Evolutionary conservation across 2,329 filamentous ascomycete genomes (phyloP), one percentile per base, ranked within the genome.

Genomic region (Aureobasidium lini): DNA sequence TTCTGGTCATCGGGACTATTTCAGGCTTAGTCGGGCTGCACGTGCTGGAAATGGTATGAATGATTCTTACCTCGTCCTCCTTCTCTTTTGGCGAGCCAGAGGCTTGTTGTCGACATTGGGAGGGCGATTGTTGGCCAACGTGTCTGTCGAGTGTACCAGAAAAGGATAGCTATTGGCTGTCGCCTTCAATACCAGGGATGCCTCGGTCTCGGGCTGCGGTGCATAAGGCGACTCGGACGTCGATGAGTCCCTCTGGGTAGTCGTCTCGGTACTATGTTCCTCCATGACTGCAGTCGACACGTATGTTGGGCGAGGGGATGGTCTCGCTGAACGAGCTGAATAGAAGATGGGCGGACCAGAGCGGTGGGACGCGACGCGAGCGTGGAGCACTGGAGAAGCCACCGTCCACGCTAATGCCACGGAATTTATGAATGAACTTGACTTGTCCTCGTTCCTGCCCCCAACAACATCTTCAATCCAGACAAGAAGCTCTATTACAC

Each of bases 1-100:
- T 86, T 83, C 77, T 96, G 93, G 76, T 97, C 93, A 74, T 93
- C 88, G 42, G 89, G 86, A 69, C 90, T 95, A 53, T 58, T 42
- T 15, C 8, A 11, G 4, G 28, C 18, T 40, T 13, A 40, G 13
- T n/a, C 47, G 15, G 37, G 43, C 28, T 42, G 23, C 29, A 34
- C 32, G 48, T n/a, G 16, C 4, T 37, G 31, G 16, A 13, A 11
- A 16, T 8, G 7, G 8, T 11, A 23, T 3, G 23, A 1, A 4
- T 43, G 18, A 11, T n/a, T 31, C 72, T 60, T 76, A 84, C 83
- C 82, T 85, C 36, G 83, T 86, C 60, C 83, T 77, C 65, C 82
- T 77, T 47, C 83, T 77, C 69, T 83, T 85, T 68, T 85, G 83
- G 49, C 83, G 79, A 47, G 78, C 80, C 56, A 84, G 74, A 62